Evolutionary conservation across 306 rosid species (phyloP), one percentile per base, ranked within the genome.

Genomic region (Nissolia schottii): DNA sequence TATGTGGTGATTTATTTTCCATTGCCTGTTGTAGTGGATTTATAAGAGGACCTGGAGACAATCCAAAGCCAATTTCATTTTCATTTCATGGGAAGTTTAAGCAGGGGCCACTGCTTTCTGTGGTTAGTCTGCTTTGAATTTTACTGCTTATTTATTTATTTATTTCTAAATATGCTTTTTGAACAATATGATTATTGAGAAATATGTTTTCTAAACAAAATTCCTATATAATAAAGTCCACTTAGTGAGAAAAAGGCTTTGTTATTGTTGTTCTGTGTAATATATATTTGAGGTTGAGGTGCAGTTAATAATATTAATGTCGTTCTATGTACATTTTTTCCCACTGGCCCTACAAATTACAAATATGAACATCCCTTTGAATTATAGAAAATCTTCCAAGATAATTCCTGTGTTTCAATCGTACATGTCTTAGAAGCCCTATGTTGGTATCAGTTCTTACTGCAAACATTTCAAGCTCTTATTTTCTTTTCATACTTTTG

Each of bases 21-120:
- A 7, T 77, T n/a, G 32, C 32, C 7, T 77, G 69, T 62, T 80
- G 35, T 80, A 93, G 98, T 71, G 98, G 98, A 45, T 93, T 93
- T 77, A 83, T 93, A 75, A 89, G 98, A 86, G 98, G 98, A 41
- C 98, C 98, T 8, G 98, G 98, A 73, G 92, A 91, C 49, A 50
- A 77, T 80, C 88, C 98, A 67, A 91, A 80, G 84, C 91, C 98
- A 34, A 41, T 85, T 35, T 74, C 96, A 50, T 87, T 91, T 83
- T 86, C 97, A 53, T 91, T 91, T 74, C 89, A 93, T 45, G 85
- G 86, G 73, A 90, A 86, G 84, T 87, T 93, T 78, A 91, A 93
- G 82, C 93, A 90, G 71, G 98, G 98, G 34, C 96, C 98, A 7
- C 77, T 93, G 77, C 97, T 93, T 41, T 93, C 97, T 51, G 97